Percentiles rank a stretch among this genome's conserved stretches.
Evolutionary conservation across 2,329 filamentous ascomycete species (phyloP).

Genomic region (Elsinoe batatas): DNA sequence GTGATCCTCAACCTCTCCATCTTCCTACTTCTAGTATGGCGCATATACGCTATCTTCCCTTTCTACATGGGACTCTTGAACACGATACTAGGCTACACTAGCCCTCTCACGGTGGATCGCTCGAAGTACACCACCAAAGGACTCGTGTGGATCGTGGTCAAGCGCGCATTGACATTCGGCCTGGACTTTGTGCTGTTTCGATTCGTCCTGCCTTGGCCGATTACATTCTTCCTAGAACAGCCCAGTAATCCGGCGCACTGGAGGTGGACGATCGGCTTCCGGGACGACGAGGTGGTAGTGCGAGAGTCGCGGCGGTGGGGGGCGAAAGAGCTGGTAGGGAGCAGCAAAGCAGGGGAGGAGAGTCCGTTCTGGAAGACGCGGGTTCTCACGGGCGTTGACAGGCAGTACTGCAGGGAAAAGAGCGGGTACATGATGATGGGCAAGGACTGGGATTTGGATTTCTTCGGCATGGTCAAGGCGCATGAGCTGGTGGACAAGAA

Average conservation of each 20-base stretch:
- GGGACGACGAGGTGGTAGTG: slow-evolving; percentile 70
- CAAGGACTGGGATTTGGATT: slow-evolving; percentile 79
- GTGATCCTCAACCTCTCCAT: slow-evolving; percentile 65
- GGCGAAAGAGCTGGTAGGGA: slow-evolving; percentile 43
- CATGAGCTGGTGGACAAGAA: slow-evolving; percentile 59
- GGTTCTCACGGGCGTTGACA: slow-evolving; percentile 59
- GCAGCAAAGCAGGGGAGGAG: slow-evolving; percentile 44
- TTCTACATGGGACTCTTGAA: slow-evolving; percentile 61
- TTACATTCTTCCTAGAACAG: slow-evolving; percentile 49
- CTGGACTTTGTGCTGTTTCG: slow-evolving; percentile 55
- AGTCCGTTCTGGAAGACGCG: slow-evolving; percentile 49
- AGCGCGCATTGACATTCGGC: slow-evolving; percentile 56
- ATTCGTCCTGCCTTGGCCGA: slow-evolving; percentile 38
- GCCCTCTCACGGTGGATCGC: slow-evolving; percentile 56
- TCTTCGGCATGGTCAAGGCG: slow-evolving; percentile 66
- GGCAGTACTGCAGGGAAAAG: slow-evolving; percentile 59
- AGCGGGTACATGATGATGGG: slow-evolving; percentile 84
- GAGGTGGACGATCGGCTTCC: slow-evolving; percentile 67
- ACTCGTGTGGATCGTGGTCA: slow-evolving; percentile 47
- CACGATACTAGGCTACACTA: slow-evolving; percentile 55
- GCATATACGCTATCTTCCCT: slow-evolving; percentile 58
- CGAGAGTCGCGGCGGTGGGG: slow-evolving; percentile 69
- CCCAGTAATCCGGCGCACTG: slow-evolving; percentile 58
- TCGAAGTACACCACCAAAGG: slow-evolving; percentile 46
- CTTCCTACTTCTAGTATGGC: slow-evolving; percentile 53